Percentiles rank a stretch among this genome's conserved stretches.
Conservation (phyloP, 352 stramenopile species). For the Plasmopara viticola region DNA sequence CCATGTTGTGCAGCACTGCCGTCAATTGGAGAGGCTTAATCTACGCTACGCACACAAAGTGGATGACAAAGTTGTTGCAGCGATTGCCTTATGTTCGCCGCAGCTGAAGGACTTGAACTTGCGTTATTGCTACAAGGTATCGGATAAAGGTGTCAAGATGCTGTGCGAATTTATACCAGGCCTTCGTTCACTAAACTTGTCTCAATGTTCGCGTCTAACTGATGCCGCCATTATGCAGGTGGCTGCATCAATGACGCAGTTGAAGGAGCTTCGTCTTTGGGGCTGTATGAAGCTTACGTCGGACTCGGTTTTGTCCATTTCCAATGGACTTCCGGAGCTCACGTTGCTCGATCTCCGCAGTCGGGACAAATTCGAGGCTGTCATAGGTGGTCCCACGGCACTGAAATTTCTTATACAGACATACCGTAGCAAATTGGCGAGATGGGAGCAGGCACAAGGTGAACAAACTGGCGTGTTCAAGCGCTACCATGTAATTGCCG, state of each 20-base stretch:
- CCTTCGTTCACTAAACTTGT: conserved; percentile 70
- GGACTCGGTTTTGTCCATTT: conserved; percentile 62
- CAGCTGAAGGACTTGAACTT: conserved; percentile 68
- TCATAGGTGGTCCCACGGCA: conserved; percentile 69
- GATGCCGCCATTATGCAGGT: conserved; percentile 62
- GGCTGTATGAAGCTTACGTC: conserved; percentile 77
- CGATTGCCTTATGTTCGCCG: conserved; percentile 38
- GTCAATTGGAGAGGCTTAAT: conserved; percentile 49
- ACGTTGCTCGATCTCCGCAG: conserved; percentile 72
- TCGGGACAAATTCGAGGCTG: conserved; percentile 63
- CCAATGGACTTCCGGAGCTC: conserved; percentile 50
- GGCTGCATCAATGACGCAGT: conserved; percentile 37
- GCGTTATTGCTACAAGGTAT: conserved; percentile 85
- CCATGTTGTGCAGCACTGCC: conserved; percentile 43
- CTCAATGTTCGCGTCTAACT: conserved; percentile 74
- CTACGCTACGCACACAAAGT: conserved; percentile 83
- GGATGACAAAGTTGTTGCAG: conserved; percentile 62
- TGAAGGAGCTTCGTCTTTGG: conserved; percentile 78
- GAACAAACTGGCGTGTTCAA: conserved; percentile 73
- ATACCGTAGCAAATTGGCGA: conserved; percentile 52
- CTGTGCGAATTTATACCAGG: conserved; percentile 43
- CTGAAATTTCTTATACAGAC: conserved; percentile 78
- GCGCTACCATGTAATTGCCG: conserved; percentile 41
- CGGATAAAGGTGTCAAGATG: conserved; percentile 48
- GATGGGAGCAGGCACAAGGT: conserved; percentile 62